phyloP scores from a whole-genome alignment of 768 basidiomycete species.

The Phaffia australis region DNA sequence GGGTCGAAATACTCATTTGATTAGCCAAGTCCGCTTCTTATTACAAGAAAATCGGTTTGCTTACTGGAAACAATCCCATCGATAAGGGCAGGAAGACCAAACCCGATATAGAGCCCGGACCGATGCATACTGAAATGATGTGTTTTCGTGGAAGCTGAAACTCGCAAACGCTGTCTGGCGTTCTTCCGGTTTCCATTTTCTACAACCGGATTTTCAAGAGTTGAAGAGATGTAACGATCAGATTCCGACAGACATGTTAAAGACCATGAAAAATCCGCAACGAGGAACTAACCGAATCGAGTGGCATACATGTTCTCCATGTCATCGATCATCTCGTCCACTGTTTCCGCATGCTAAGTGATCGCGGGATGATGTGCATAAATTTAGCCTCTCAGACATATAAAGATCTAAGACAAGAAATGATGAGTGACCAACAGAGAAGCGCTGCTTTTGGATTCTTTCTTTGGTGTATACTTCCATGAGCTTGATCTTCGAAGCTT shows the following conservation, averaged over 20 bases:
- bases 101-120: slow-evolving; percentile 60
- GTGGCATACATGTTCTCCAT: slow-evolving; percentile 66
- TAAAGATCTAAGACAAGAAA: background rate
- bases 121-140: slow-evolving; percentile 65
- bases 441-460: slow-evolving; percentile 6
- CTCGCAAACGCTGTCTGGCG: slow-evolving; percentile 58
- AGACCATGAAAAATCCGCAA: background rate
- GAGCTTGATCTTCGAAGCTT: slow-evolving; percentile 57
- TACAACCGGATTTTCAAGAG: slow-evolving; percentile 29
- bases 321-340: slow-evolving; percentile 59
- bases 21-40: background rate
- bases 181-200: slow-evolving; percentile 66
- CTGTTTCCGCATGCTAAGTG: slow-evolving; percentile 42
- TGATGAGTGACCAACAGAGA: background rate
- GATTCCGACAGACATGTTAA: background rate
- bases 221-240: background rate
- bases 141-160: slow-evolving; percentile 45
- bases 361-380: slow-evolving; percentile 46
- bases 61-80: slow-evolving; percentile 55
- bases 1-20: background rate
- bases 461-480: slow-evolving; percentile 62
- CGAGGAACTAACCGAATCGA: slow-evolving; percentile 54
- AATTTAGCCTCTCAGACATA: slow-evolving; percentile 4
- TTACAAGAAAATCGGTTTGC: slow-evolving; percentile 28
- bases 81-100: slow-evolving; percentile 58